Conservation (phyloP, 768 basidiomycete species). For the Serendipita sp. region DNA sequence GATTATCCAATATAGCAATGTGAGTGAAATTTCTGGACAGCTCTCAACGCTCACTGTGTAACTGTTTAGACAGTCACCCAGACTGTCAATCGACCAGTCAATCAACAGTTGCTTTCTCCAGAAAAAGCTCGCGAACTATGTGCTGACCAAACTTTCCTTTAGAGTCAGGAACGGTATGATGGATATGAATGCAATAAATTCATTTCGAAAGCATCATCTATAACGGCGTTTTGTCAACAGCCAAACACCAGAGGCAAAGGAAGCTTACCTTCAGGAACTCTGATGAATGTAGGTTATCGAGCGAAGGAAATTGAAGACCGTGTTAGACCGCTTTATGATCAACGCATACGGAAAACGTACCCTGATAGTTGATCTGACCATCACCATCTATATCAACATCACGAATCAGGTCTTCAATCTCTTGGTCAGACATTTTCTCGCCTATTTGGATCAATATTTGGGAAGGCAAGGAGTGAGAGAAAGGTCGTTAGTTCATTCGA, state of each 20-base stretch:
- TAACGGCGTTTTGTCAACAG: constrained; percentile 4
- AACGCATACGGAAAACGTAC: constrained; percentile 22
- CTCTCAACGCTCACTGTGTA: too few relatives aligned
- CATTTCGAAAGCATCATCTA: constrained; percentile 63
- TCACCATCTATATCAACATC: constrained; percentile 92
- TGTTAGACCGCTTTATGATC: constrained; percentile 1
- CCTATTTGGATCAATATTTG: constrained; percentile 26
- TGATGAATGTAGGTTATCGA: constrained; percentile 15
- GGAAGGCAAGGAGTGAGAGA: background rate
- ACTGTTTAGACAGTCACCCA: too few relatives aligned
- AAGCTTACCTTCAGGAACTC: constrained; percentile 58
- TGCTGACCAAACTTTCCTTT: background rate
- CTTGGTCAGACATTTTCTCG: constrained; percentile 71
- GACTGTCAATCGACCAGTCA: too few relatives aligned
- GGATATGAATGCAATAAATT: constrained; percentile 9
- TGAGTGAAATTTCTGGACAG: too few relatives aligned
- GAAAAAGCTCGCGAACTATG: background rate
- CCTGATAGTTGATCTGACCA: constrained; percentile 79
- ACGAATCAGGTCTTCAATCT: constrained; percentile 94
- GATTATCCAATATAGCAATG: too few relatives aligned
- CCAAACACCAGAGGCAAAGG: background rate
- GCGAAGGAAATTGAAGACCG: constrained; percentile 4
- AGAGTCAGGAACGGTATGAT: background rate
- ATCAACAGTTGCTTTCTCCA: too few relatives aligned
- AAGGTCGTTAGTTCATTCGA: background rate